These are phyloP conservation scores for Sclerotinia glacialis DNA, from an alignment of 2,329 filamentous ascomycete genomes.

Conservation along the genomic window DNA sequence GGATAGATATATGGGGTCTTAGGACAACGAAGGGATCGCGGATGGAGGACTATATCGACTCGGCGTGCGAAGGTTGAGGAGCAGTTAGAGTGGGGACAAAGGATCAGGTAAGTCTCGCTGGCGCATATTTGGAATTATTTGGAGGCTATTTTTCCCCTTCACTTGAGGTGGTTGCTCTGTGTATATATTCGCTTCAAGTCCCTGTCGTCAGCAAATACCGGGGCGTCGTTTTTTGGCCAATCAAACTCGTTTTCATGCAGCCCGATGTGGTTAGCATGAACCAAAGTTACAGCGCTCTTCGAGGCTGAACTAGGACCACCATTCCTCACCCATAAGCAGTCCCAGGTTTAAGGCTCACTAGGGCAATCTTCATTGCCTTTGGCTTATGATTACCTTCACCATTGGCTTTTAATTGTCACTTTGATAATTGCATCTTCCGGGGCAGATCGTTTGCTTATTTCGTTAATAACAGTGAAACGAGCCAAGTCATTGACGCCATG, in stretches of 20 bases:
- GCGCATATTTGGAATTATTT: neutral
- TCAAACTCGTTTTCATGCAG: neutral
- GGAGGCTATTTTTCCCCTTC: neutral
- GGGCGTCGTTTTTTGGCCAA: neutral
- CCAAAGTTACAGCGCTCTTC: neutral
- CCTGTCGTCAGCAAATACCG: neutral
- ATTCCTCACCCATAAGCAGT: neutral
- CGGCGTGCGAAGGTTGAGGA: neutral
- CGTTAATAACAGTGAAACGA: too few relatives aligned
- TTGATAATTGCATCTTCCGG: too few relatives aligned
- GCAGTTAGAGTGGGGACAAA: neutral
- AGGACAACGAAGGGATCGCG: neutral
- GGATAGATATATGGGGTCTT: neutral
- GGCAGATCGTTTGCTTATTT: too few relatives aligned
- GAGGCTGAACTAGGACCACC: neutral
- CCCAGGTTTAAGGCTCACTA: neutral
- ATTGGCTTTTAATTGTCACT: too few relatives aligned
- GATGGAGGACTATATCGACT: neutral
- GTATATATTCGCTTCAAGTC: neutral
- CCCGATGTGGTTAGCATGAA: neutral
- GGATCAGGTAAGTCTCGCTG: neutral
- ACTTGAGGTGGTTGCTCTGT: accelerated
- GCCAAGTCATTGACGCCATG: too few relatives aligned
- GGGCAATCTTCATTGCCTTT: neutral
- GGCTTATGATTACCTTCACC: too few relatives aligned